These are phyloP conservation scores for Mariannaea sp. DNA, from an alignment of 2,329 filamentous ascomycete genomes.

Conservation along the genomic window DNA sequence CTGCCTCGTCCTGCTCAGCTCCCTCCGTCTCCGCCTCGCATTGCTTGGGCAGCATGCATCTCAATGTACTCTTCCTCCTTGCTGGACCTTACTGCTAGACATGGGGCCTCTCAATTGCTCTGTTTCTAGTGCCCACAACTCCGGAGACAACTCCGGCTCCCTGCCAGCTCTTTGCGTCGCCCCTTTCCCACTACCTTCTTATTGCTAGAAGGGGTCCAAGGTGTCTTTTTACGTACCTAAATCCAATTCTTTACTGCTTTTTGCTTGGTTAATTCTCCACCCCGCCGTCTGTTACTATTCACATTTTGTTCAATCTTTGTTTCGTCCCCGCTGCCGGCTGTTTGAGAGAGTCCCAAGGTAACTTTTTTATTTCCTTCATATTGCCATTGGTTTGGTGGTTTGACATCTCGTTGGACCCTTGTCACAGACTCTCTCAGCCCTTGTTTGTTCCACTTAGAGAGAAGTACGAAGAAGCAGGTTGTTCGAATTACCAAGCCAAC, in stretches of 20 bases:
- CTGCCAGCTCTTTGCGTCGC: constrained; percentile 18
- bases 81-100: constrained; percentile 24
- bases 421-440: constrained; percentile 18
- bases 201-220: background rate
- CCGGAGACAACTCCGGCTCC: constrained; percentile 15
- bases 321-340: constrained; percentile 22
- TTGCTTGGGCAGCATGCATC: constrained; percentile 21
- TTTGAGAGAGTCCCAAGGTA: constrained; percentile 13
- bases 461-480: constrained; percentile 20
- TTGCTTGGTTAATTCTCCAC: constrained; percentile 1
- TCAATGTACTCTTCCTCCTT: constrained; percentile 30
- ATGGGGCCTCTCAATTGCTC: constrained; percentile 20
- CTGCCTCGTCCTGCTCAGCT: constrained; percentile 27
- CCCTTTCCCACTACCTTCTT: constrained; percentile 14
- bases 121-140: constrained; percentile 22
- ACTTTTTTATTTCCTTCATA: constrained; percentile 7
- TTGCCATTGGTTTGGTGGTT: constrained; percentile 5
- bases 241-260: too few relatives aligned
- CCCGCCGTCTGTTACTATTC: background rate
- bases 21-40: constrained; percentile 28
- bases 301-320: constrained; percentile 13
- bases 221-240: background rate
- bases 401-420: constrained; percentile 16
- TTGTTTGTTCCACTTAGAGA: constrained; percentile 33
- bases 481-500: constrained; percentile 6